Percentiles rank a stretch among this genome's conserved stretches.
Evolutionary conservation across 2,329 filamentous ascomycete genomes (phyloP).

Genomic region (Myrmaecium sp.): DNA sequence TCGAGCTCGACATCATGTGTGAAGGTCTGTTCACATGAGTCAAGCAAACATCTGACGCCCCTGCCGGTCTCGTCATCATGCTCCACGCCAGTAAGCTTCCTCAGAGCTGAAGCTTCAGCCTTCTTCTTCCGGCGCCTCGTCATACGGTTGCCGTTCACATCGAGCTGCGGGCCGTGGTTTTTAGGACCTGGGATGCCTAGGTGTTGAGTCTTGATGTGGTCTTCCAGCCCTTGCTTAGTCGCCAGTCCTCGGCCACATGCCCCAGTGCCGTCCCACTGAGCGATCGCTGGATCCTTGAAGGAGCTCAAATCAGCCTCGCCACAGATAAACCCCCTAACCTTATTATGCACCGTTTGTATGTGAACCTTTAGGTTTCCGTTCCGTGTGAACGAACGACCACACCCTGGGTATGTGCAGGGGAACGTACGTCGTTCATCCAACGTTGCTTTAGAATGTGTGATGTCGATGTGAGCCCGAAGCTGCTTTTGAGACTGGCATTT

Average conservation of each 20-base stretch:
- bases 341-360: slow-evolving; percentile 59
- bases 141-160: slow-evolving; percentile 21
- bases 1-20: slow-evolving; percentile 40
- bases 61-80: slow-evolving; percentile 32
- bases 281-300: slow-evolving; percentile 31
- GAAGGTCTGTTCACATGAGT: slow-evolving; percentile 21
- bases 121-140: slow-evolving; percentile 21
- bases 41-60: slow-evolving; percentile 35
- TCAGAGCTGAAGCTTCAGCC: slow-evolving; percentile 1
- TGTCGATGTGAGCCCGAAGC: slow-evolving; percentile 56
- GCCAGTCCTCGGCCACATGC: slow-evolving; percentile 63
- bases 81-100: slow-evolving; percentile 35
- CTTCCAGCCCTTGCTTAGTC: slow-evolving; percentile 62
- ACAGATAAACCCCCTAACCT: slow-evolving; percentile 59
- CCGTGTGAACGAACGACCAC: slow-evolving; percentile 63
- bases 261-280: slow-evolving; percentile 44
- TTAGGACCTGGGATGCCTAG: too few relatives aligned
- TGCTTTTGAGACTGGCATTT: slow-evolving; percentile 38
- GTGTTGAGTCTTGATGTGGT: slow-evolving; percentile 73
- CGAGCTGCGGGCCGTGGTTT: too few relatives aligned
- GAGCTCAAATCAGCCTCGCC: slow-evolving; percentile 47
- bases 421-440: slow-evolving; percentile 48
- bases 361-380: slow-evolving; percentile 72
- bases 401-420: slow-evolving; percentile 49
- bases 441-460: slow-evolving; percentile 38